Base-by-base conservation (phyloP, 768 basidiomycete species). In the Leccinum variicolor region DNA sequence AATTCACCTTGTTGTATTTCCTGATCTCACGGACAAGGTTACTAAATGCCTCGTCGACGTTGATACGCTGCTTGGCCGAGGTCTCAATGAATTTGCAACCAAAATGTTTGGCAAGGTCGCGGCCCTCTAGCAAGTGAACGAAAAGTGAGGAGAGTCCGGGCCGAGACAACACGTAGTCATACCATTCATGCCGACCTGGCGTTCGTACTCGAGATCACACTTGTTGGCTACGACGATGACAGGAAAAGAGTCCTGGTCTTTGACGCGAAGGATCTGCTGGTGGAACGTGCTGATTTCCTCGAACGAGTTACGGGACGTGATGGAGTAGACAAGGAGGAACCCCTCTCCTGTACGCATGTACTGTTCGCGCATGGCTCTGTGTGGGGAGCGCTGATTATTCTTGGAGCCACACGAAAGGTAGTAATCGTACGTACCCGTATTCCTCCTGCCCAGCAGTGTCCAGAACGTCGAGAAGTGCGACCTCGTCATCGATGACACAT, bases 331-430 rank as follows among this genome's bases (percentile, higher is more conserved):
- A 61, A 98, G 86, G 45, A 98, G 83, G 81, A 98, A 98, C 11
- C 95, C 96, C 74, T 98, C 95, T 59, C 96, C 96, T 26, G 94
- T 94, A 53, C 94, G 86, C 94, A 98, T 98, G 78, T 98, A 98
- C 69, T 98, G 96, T 70, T 98, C 96, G 49, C 96, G 88, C 96
- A 98, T 98, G 23, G 96, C 96, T 57, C 93, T 95, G 69, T 52
- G 61, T 52, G 14, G 31, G 21, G 36, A 23, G 36, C 36, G 29
- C 46, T 55, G 63, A 34, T 52, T 31, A 57, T 49, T 26, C 29
- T 49, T 13, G 25, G 48, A 46, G 56, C 36, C 56, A 59, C 25
- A 55, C 39, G 36, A 25, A 39, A 39, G 57, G 19, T 8, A n/a
- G 14, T n/a, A 43, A 45, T 36, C 6, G 43, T 13, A 81, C 89